Evolutionary conservation across 2,329 filamentous ascomycete genomes (phyloP).

Genomic region (Cladobotryum mycophilum): DNA sequence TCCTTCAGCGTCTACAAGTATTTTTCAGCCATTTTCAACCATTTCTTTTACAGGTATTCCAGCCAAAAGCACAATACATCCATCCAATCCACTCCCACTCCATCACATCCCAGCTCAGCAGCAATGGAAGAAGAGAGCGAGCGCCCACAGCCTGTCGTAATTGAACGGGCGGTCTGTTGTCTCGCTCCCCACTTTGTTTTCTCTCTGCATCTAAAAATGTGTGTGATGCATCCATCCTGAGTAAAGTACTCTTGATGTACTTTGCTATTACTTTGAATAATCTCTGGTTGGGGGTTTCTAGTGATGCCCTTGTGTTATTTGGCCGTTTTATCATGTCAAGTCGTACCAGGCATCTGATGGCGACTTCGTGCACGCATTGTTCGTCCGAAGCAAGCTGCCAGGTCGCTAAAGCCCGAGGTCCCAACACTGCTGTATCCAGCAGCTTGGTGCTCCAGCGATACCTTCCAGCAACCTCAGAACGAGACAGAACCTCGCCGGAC

Average conservation of each 20-base stretch:
- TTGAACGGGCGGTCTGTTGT: slow-evolving; percentile 9
- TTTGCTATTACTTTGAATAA: slow-evolving; percentile 1
- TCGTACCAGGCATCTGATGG: background rate
- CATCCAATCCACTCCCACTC: no score
- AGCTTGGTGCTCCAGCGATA: slow-evolving; percentile 22
- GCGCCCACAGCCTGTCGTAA: no score
- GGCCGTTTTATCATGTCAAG: background rate
- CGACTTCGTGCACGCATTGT: background rate
- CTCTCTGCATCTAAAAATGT: background rate
- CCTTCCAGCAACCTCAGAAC: slow-evolving; percentile 13
- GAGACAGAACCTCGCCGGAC: no score
- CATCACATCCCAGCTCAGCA: background rate
- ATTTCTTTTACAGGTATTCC: no score
- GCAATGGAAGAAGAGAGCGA: background rate
- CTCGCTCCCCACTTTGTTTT: slow-evolving; percentile 6
- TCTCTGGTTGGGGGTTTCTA: background rate
- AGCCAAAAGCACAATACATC: no score
- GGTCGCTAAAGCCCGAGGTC: slow-evolving; percentile 6
- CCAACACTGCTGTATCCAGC: slow-evolving; percentile 13
- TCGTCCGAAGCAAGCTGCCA: background rate
- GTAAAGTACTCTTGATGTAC: slow-evolving; percentile 6
- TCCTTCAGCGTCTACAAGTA: background rate
- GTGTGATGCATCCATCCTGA: background rate
- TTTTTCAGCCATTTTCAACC: no score
- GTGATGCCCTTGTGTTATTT: background rate